Conservation (phyloP, 2,329 filamentous ascomycete genomes). For the Cadophora luteo-olivacea region DNA sequence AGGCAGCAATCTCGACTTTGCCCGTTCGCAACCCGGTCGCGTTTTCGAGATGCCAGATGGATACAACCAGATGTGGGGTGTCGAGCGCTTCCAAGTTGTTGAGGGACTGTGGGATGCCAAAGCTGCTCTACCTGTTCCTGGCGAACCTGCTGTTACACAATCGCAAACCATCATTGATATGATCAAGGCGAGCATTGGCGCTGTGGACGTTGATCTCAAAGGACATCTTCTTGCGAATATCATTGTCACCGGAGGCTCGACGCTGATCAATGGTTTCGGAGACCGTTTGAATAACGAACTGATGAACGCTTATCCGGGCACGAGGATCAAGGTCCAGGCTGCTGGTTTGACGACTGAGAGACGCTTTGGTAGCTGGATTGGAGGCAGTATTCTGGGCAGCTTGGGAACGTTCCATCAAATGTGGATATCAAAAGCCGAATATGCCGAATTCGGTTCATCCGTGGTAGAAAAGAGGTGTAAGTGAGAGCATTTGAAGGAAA, state of each 20-base stretch:
- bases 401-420: conserved; percentile 98
- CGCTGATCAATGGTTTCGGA: conserved; percentile 87
- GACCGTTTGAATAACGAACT: conserved; percentile 90
- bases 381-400: conserved; percentile 93
- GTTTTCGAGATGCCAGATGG: conserved; percentile 98
- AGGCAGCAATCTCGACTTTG: conserved; percentile 74
- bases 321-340: conserved; percentile 87
- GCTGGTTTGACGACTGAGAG: conserved; percentile 86
- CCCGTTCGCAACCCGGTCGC: conserved; percentile 75
- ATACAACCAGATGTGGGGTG: conserved; percentile 92
- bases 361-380: conserved; percentile 93
- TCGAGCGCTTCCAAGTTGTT: conserved; percentile 83
- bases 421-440: conserved; percentile 98
- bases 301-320: conserved; percentile 79
- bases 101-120: conserved; percentile 93
- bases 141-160: conserved; percentile 60
- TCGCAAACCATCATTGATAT: conserved; percentile 84
- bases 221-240: conserved; percentile 86
- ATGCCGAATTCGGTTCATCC: conserved; percentile 88
- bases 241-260: conserved; percentile 89
- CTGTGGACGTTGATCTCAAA: conserved; percentile 88
- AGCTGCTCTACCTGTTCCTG: conserved; percentile 64
- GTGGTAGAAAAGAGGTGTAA: conserved; percentile 98
- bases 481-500: conserved; percentile 50
- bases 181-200: conserved; percentile 76